Evolutionary conservation across 192 early-diverging fungal species (phyloP), one percentile per base, ranked within the genome.

Genomic region (Coemansia sp.): DNA sequence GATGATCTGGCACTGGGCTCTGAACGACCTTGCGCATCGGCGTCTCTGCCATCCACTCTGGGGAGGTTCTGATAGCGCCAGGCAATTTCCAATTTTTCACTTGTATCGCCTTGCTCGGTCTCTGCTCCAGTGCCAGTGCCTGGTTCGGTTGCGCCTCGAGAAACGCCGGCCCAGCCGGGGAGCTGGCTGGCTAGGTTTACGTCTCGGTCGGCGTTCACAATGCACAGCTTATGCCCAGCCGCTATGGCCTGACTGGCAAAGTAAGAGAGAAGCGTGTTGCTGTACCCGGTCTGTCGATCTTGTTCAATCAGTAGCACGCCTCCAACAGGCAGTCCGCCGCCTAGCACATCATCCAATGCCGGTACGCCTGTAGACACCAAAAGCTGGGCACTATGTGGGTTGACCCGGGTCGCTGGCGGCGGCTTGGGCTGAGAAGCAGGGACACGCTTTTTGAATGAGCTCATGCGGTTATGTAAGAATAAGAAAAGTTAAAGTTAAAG

Each of bases 41-140:
- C 62, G 25, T 62, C 60, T 25, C 48, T 60, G 34, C 61, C 27
- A 62, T 66, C 64, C 25, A 69, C 62, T 32, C 46, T 75, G 42
- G 94, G 94, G 66, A 97, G 61, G 41, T 87, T 85, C 72, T 95
- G 86, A 84, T 99, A 99, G 57, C 97, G 79, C 97, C 97, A 99
- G 1, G 97, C 97, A 62, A 99, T 98, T 58, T 85, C 88, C 88
- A 99, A 87, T 1, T 83, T 74, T 61, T 93, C 91, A n/a, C 77
- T 79, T 5, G 38, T 25, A 2, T 53, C 57, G 32, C 37, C n/a
- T 48, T 70, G 32, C 55, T 73, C 55, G 37, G 65, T 6, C 45
- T 77, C 66, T 39, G 78, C 38, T n/a, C 41, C 23, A 42, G 41
- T 57, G 34, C 23, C 50, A 12, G 60, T 67, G 12, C 53, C 42